These are phyloP conservation scores for Scedosporium boydii DNA, from an alignment of 2,329 filamentous ascomycete species.

Conservation along the genomic window DNA sequence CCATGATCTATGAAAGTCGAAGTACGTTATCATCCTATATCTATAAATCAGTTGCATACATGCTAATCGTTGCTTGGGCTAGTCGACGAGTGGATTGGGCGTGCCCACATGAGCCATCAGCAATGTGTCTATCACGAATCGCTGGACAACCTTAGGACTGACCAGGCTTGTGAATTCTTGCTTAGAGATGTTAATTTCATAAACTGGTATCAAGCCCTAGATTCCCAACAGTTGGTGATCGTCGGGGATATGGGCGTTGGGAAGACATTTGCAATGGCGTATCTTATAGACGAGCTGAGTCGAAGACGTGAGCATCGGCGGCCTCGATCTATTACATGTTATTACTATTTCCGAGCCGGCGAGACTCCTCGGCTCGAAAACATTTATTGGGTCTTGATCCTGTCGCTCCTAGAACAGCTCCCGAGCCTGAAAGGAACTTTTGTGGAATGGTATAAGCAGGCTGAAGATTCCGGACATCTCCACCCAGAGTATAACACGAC, in stretches of 20 bases:
- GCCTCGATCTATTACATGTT: conserved; percentile 16
- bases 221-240: conserved; percentile 10
- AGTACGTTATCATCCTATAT: conserved; percentile 11
- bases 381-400: background rate
- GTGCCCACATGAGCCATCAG: background rate
- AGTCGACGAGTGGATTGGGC: background rate
- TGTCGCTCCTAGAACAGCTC: background rate
- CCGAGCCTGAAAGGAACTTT: background rate
- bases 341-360: conserved; percentile 18
- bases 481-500: too few species aligned
- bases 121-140: conserved; percentile 10
- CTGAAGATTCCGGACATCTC: background rate
- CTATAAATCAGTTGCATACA: background rate
- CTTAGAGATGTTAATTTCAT: conserved; percentile 6
- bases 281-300: conserved; percentile 10
- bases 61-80: background rate
- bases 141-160: conserved; percentile 9
- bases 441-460: background rate
- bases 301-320: conserved; percentile 9
- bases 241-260: conserved; percentile 14
- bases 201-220: conserved; percentile 8
- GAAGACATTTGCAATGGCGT: conserved; percentile 13
- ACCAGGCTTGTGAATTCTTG: conserved; percentile 11
- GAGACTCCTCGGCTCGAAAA: conserved; percentile 10
- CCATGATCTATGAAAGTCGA: conserved; percentile 16